phyloP scores from a whole-genome alignment of 192 early-diverging fungal genomes.

The Gryganskiella cystojenkinii region DNA sequence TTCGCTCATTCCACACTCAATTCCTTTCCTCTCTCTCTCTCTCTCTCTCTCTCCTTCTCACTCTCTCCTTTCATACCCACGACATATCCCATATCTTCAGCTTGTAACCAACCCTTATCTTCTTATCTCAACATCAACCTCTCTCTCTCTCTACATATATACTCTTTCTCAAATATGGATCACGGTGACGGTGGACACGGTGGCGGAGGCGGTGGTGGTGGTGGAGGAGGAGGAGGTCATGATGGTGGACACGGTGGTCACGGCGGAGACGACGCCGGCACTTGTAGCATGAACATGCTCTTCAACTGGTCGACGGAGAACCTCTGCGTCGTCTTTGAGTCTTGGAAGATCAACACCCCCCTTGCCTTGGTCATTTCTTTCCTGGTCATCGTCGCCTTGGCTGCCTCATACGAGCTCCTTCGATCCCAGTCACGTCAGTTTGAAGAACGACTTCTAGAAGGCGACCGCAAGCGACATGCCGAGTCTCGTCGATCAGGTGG shows the following conservation, averaged over 20 bases:
- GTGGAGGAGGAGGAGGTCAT: conserved; percentile 14
- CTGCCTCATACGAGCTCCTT: conserved; percentile 62
- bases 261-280: conserved; percentile 3
- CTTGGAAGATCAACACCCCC: conserved; percentile 73
- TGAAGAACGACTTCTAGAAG: conserved; percentile 50
- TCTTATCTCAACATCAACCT: too few relatives aligned
- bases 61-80: too few relatives aligned
- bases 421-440: conserved; percentile 41
- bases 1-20: neutral
- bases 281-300: conserved; percentile 68
- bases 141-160: too few relatives aligned
- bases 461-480: conserved; percentile 24
- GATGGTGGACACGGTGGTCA: neutral
- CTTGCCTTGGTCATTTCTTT: conserved; percentile 69
- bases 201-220: conserved; percentile 48
- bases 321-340: conserved; percentile 81
- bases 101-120: too few relatives aligned
- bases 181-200: conserved; percentile 54
- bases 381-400: conserved; percentile 59
- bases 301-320: conserved; percentile 83
- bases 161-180: too few relatives aligned
- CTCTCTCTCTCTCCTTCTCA: neutral
- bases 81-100: too few relatives aligned
- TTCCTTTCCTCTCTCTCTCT: neutral
- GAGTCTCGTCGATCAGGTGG: conserved; percentile 14